Conservation (phyloP, 2,329 filamentous ascomycete genomes). For the Dothiorella sarmentorum region DNA sequence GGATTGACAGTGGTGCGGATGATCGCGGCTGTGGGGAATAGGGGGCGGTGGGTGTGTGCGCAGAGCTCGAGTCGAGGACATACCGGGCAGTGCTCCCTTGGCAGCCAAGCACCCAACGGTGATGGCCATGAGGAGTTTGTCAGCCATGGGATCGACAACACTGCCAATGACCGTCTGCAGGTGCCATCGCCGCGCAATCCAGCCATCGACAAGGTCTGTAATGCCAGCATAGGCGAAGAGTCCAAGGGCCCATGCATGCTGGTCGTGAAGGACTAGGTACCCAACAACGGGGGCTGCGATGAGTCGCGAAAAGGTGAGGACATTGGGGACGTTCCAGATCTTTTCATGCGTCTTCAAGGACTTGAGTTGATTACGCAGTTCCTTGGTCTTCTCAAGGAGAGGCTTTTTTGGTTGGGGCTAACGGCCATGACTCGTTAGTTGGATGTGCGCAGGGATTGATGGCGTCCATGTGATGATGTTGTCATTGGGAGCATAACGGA, state of each 20-base stretch:
- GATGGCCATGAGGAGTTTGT: constrained; percentile 94
- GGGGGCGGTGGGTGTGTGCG: constrained; percentile 8
- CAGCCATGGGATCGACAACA: constrained; percentile 93
- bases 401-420: constrained; percentile 21
- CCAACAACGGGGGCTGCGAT: constrained; percentile 79
- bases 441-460: constrained; percentile 8
- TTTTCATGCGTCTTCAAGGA: constrained; percentile 65
- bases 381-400: constrained; percentile 27
- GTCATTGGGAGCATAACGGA: not conserved
- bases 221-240: constrained; percentile 91
- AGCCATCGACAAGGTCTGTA: constrained; percentile 90
- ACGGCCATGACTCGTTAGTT: constrained; percentile 12
- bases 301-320: constrained; percentile 84
- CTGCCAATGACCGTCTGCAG: constrained; percentile 91
- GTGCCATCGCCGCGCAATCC: constrained; percentile 84
- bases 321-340: constrained; percentile 94
- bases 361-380: constrained; percentile 31
- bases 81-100: constrained; percentile 77
- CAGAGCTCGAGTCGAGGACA: constrained; percentile 30
- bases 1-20: constrained; percentile 12
- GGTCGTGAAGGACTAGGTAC: constrained; percentile 81
- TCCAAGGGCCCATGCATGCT: constrained; percentile 72
- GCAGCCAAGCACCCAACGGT: constrained; percentile 79
- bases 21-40: constrained; percentile 11
- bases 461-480: not conserved